These are phyloP conservation scores for Mrakia gelida DNA, from an alignment of 768 basidiomycete species.

Conservation along the genomic window DNA sequence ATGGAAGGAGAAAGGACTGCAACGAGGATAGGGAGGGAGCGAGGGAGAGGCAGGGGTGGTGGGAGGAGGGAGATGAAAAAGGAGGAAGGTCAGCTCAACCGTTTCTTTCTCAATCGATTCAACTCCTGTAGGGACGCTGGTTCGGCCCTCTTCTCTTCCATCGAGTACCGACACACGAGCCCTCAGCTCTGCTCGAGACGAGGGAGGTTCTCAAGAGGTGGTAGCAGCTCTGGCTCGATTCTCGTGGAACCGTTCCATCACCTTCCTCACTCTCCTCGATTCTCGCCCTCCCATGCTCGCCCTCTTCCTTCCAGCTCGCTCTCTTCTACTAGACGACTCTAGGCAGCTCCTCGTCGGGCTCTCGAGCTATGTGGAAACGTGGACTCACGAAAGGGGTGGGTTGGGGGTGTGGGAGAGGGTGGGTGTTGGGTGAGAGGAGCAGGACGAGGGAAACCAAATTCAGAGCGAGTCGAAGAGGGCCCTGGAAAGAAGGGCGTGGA, in stretches of 20 bases:
- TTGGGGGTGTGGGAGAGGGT: background rate
- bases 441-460: background rate
- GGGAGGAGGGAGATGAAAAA: conserved; percentile 4
- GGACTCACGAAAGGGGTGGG: background rate
- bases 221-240: background rate
- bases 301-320: background rate
- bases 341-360: no score
- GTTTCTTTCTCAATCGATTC: background rate
- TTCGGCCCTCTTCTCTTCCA: no score
- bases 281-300: no score
- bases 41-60: background rate
- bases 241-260: background rate
- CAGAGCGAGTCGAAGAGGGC: no score
- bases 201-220: background rate
- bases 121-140: no score
- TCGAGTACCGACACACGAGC: no score
- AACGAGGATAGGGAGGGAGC: background rate
- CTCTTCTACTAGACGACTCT: background rate
- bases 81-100: conserved; percentile 15
- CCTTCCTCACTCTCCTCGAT: background rate
- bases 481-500: no score
- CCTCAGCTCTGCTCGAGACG: no score
- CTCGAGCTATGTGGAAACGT: background rate
- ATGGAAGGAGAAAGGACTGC: conserved; percentile 1
- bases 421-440: background rate